phyloP scores from a whole-genome alignment of 73 alveolate genomes.

The Breviolum minutum region DNA sequence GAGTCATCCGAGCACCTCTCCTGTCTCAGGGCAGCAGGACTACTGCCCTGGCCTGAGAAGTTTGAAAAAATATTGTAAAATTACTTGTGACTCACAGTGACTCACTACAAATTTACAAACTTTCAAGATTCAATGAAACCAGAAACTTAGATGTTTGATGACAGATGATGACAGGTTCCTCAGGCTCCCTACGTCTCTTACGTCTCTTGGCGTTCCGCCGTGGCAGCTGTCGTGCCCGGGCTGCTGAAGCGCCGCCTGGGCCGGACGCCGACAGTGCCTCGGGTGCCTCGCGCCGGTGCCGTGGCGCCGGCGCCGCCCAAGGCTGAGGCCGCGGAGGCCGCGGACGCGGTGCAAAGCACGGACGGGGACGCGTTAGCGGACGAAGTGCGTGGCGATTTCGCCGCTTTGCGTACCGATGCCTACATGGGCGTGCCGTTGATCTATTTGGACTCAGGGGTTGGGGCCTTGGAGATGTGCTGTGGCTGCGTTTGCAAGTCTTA shows the following conservation, averaged over 20 bases:
- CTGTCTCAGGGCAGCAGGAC: no score
- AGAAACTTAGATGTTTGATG: no score
- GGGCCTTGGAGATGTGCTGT: background rate
- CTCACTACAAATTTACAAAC: no score
- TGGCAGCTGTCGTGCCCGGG: constrained; percentile 25
- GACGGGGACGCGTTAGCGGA: constrained; percentile 12
- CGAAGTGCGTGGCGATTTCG: constrained; percentile 67
- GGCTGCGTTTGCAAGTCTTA: background rate
- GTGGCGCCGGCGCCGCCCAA: constrained; percentile 4
- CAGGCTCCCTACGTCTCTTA: background rate
- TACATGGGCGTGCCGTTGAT: constrained; percentile 87
- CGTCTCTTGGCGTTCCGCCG: constrained; percentile 19
- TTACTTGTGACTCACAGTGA: no score
- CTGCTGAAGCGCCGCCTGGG: background rate
- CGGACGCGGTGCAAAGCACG: background rate
- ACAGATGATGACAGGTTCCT: no score
- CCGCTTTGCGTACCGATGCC: constrained; percentile 72
- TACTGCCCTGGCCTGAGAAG: no score
- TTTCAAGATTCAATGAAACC: no score
- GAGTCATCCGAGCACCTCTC: no score
- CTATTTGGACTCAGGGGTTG: constrained; percentile 81
- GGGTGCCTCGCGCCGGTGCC: background rate
- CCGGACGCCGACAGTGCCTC: background rate
- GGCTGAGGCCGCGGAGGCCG: background rate
- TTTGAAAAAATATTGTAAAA: no score